phyloP scores from a whole-genome alignment of 2,329 filamentous ascomycete species.

The Aspergillus floridensis region DNA sequence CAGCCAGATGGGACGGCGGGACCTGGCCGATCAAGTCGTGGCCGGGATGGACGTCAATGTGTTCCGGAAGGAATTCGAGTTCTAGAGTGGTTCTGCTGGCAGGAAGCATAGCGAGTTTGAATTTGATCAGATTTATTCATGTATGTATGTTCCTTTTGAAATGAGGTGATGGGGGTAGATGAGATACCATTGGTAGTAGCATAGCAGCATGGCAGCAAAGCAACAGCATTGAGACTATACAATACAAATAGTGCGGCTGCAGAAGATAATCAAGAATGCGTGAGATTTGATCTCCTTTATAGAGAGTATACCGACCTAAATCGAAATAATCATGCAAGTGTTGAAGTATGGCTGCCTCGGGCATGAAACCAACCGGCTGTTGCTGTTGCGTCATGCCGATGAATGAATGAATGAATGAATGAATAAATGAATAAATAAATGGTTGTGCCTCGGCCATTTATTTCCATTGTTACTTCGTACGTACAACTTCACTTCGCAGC shows the following conservation, averaged over 20 bases:
- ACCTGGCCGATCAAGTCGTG: conserved; percentile 83
- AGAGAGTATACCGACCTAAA: too few relatives aligned
- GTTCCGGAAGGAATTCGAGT: conserved; percentile 89
- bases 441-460: neutral
- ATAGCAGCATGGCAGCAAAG: neutral
- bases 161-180: neutral
- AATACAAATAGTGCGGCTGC: neutral
- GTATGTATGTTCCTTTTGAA: neutral
- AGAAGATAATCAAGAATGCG: neutral
- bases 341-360: neutral
- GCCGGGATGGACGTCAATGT: conserved; percentile 85
- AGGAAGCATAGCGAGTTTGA: neutral
- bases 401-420: neutral
- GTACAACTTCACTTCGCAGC: neutral
- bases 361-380: neutral
- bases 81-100: conserved; percentile 47
- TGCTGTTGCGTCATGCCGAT: neutral
- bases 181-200: neutral
- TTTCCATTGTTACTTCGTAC: too few relatives aligned
- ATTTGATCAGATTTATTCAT: neutral
- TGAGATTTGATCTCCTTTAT: too few relatives aligned
- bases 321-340: neutral
- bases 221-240: too few relatives aligned
- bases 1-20: conserved; percentile 86
- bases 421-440: neutral